A percentile compares a stretch with the other conserved stretches of the same genome.
phyloP scores from a whole-genome alignment of 495 filamentous ascomycete genomes.

The Aspergillus saccharolyticus region DNA sequence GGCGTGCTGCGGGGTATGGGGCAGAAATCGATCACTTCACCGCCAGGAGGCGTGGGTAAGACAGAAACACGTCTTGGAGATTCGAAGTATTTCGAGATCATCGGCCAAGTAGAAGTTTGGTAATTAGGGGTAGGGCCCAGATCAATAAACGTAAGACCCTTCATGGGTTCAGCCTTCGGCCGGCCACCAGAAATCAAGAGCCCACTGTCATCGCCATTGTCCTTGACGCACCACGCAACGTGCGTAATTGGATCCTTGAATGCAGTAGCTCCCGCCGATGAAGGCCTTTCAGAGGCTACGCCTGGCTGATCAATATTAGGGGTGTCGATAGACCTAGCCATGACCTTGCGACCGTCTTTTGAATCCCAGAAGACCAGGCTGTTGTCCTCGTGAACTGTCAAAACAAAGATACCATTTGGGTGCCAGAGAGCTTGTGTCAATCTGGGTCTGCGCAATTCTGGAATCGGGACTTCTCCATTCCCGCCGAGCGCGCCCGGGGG shows the following conservation, averaged over 20 bases:
- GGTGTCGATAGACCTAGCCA: slow-evolving; percentile 74
- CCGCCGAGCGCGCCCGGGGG: slow-evolving; percentile 85
- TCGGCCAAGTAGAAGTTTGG: slow-evolving; percentile 81
- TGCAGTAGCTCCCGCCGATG: slow-evolving; percentile 39
- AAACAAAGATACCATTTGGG: slow-evolving; percentile 85
- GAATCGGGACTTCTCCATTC: slow-evolving; percentile 53
- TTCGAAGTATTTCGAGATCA: slow-evolving; percentile 71
- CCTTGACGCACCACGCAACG: slow-evolving; percentile 86
- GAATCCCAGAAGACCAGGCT: slow-evolving; percentile 92
- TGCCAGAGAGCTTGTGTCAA: slow-evolving; percentile 86
- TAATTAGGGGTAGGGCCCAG: slow-evolving; percentile 86
- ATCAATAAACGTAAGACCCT: slow-evolving; percentile 82
- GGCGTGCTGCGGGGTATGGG: slow-evolving; percentile 75
- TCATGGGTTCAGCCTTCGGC: slow-evolving; percentile 53
- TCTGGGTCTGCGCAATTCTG: slow-evolving; percentile 56
- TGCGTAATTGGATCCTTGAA: slow-evolving; percentile 66
- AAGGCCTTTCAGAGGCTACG: slow-evolving; percentile 36
- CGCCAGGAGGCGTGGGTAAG: slow-evolving; percentile 75
- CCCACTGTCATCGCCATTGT: slow-evolving; percentile 87
- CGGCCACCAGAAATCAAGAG: slow-evolving; percentile 81
- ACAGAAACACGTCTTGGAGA: slow-evolving; percentile 60
- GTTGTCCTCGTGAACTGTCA: slow-evolving; percentile 84
- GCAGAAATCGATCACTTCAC: slow-evolving; percentile 74
- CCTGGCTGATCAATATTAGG: slow-evolving; percentile 62
- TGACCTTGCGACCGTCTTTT: slow-evolving; percentile 80